phyloP scores from a whole-genome alignment of 2,329 filamentous ascomycete species.

The Calonectria ilicicola region DNA sequence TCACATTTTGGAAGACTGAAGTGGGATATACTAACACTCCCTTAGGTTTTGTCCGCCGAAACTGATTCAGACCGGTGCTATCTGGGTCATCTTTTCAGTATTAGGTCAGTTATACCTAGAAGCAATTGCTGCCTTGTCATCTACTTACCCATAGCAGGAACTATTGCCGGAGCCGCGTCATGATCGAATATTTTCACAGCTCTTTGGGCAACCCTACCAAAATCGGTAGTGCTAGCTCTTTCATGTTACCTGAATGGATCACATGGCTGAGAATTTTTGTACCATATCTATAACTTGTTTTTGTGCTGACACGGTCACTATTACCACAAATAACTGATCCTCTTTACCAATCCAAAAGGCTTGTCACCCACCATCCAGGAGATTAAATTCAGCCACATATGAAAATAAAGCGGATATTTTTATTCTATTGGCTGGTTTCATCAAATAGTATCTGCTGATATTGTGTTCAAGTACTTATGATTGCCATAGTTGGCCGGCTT shows the following conservation, averaged over 20 bases:
- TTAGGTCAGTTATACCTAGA: slow-evolving; percentile 4
- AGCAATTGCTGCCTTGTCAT: background rate
- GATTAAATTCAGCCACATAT: background rate
- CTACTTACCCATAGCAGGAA: slow-evolving; percentile 20
- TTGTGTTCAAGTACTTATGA: background rate
- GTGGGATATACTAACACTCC: background rate
- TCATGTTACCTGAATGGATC: background rate
- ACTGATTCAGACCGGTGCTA: slow-evolving; percentile 17
- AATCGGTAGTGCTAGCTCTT: too few species aligned
- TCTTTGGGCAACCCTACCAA: background rate
- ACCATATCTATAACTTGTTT: background rate
- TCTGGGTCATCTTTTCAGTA: slow-evolving; percentile 27
- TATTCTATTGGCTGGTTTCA: background rate
- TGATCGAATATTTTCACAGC: background rate
- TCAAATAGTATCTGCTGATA: background rate
- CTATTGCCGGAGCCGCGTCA: slow-evolving; percentile 29
- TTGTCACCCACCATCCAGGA: background rate
- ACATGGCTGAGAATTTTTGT: background rate
- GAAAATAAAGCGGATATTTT: background rate
- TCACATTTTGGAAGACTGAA: background rate
- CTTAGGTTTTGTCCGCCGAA: slow-evolving; percentile 28
- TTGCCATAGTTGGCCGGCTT: background rate
- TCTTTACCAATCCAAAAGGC: background rate
- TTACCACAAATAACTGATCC: too few species aligned
- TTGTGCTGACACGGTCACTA: background rate